A percentile compares a stretch with the other conserved stretches of the same genome.
Evolutionary conservation across 352 stramenopile species (phyloP).

Genomic region (Phytophthora litchii): DNA sequence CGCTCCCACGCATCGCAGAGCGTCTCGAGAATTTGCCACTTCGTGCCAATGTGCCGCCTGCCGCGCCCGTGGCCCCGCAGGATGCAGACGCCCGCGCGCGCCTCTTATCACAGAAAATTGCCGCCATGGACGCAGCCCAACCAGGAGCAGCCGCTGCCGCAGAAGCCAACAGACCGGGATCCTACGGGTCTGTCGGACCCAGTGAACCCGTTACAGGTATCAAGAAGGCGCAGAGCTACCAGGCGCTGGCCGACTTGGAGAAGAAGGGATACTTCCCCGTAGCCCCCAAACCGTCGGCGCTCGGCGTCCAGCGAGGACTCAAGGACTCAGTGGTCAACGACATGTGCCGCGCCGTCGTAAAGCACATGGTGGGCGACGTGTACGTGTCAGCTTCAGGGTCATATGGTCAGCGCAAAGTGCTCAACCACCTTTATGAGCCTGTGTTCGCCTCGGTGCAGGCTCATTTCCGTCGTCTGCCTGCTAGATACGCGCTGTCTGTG

Average conservation of each 20-base stretch:
- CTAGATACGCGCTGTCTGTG: conserved; percentile 83
- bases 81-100: conserved; percentile 63
- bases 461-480: conserved; percentile 81
- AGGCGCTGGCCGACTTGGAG: conserved; percentile 81
- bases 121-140: conserved; percentile 30
- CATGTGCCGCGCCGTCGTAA: conserved; percentile 87
- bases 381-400: conserved; percentile 77
- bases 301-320: conserved; percentile 80
- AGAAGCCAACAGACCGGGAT: conserved; percentile 55
- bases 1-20: conserved; percentile 74
- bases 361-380: conserved; percentile 90
- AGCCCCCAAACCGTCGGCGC: conserved; percentile 73
- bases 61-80: conserved; percentile 13
- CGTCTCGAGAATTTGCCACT: conserved; percentile 65
- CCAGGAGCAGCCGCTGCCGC: conserved; percentile 8
- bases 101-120: conserved; percentile 70
- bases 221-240: conserved; percentile 81
- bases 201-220: conserved; percentile 47
- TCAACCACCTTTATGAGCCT: conserved; percentile 88
- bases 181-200: conserved; percentile 47
- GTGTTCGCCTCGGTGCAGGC: conserved; percentile 87
- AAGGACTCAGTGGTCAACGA: conserved; percentile 90
- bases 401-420: conserved; percentile 73
- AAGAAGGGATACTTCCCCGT: conserved; percentile 86
- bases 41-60: conserved; percentile 49